Percentiles rank a stretch among this genome's conserved stretches.
phyloP scores from a whole-genome alignment of 2,329 filamentous ascomycete genomes.

The Alternaria novae-zelandiae region DNA sequence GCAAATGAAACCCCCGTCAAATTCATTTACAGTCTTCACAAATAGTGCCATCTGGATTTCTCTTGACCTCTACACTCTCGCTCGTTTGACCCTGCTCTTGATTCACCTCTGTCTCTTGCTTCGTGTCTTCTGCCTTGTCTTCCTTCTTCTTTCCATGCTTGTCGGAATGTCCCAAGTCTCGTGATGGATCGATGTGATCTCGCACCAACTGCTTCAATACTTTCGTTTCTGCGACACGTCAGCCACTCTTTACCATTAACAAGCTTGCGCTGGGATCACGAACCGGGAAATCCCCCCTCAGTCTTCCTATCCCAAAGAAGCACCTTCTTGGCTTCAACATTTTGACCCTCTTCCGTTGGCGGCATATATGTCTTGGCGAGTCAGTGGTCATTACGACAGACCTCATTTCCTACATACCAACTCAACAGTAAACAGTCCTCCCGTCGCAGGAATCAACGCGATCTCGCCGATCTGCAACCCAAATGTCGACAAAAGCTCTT shows the following conservation, averaged over 20 bases:
- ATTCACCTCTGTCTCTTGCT: neutral
- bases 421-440: conserved; percentile 80
- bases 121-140: conserved; percentile 9
- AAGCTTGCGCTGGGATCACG: neutral
- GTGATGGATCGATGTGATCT: conserved; percentile 78
- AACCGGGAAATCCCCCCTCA: conserved; percentile 84
- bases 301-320: conserved; percentile 86
- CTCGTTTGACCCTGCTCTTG: neutral
- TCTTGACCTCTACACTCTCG: conserved; percentile 25
- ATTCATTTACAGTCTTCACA: conserved; percentile 48
- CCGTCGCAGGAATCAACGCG: conserved; percentile 81
- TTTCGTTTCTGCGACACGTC: conserved; percentile 70
- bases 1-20: neutral
- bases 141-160: conserved; percentile 47
- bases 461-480: conserved; percentile 83
- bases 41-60: conserved; percentile 43
- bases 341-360: conserved; percentile 1
- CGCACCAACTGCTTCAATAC: conserved; percentile 84
- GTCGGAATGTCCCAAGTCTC: conserved; percentile 76
- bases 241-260: neutral
- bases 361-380: conserved; percentile 31
- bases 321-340: conserved; percentile 53
- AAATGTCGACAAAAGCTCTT: conserved; percentile 96
- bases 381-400: neutral
- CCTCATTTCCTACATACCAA: conserved; percentile 51